Evolutionary conservation across 1,139 yeast species (phyloP).

Genomic region (Pichia sorboxylosa): DNA sequence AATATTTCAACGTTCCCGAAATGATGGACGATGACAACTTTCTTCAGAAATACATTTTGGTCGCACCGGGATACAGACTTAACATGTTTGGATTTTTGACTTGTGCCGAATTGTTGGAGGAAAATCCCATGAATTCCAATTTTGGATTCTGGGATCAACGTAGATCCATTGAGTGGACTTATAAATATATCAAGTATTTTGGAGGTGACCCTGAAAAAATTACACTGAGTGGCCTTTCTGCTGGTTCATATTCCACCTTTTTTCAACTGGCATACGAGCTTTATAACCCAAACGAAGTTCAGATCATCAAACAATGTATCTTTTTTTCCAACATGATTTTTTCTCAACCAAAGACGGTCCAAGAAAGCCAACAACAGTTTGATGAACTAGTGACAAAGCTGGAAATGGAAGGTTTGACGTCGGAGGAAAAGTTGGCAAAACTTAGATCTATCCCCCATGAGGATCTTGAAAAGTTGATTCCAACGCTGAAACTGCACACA

Average conservation of each 20-base stretch:
- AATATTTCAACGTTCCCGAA: constrained; percentile 15
- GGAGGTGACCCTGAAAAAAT: constrained; percentile 26
- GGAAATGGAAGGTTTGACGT: constrained; percentile 9
- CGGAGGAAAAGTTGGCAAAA: constrained; percentile 10
- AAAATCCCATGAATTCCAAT: constrained; percentile 23
- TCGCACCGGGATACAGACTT: constrained; percentile 30
- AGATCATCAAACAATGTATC: constrained; percentile 27
- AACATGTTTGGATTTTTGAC: constrained; percentile 31
- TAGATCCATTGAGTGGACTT: constrained; percentile 30
- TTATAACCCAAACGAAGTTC: constrained; percentile 26
- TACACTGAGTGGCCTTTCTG: constrained; percentile 24
- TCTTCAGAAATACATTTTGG: constrained; percentile 25
- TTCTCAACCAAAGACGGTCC: constrained; percentile 27
- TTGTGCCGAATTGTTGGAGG: constrained; percentile 22
- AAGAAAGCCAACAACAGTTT: constrained; percentile 27
- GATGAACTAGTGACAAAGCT: constrained; percentile 23
- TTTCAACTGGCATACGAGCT: constrained; percentile 29
- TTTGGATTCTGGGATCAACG: constrained; percentile 34
- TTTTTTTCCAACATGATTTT: constrained; percentile 27
- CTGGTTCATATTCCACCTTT: constrained; percentile 27
- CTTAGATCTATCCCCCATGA: constrained; percentile 11
- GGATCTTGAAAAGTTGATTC: constrained; percentile 23
- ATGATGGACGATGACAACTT: constrained; percentile 22
- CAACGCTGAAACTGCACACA: constrained; percentile 25
- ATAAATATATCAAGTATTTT: constrained; percentile 23